Percentiles rank a stretch among this genome's conserved stretches.
These are phyloP conservation scores for Termitomyces eurrhizus DNA, from an alignment of 768 basidiomycete species.

Conservation along the genomic window DNA sequence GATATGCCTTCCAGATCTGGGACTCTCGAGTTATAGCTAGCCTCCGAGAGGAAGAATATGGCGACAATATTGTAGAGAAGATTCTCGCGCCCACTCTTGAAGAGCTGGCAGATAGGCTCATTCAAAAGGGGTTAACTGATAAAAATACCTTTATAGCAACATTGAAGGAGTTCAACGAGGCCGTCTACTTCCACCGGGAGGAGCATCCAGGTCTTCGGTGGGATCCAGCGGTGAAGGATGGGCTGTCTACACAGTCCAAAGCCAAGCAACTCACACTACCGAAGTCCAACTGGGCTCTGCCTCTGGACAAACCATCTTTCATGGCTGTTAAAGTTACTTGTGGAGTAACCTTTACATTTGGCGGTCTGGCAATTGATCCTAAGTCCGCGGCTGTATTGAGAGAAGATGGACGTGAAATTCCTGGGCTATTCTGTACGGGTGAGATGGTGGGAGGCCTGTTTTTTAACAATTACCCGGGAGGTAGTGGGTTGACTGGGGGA, in stretches of 20 bases:
- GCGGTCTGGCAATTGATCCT: constrained; percentile 59
- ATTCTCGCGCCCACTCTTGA: constrained; percentile 43
- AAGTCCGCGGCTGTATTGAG: constrained; percentile 48
- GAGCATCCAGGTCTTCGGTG: constrained; percentile 36
- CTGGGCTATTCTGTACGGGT: constrained; percentile 60
- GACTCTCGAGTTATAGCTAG: constrained; percentile 40
- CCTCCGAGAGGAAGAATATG: constrained; percentile 65
- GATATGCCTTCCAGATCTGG: constrained; percentile 65
- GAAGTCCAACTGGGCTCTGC: constrained; percentile 69
- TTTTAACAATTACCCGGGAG: constrained; percentile 66
- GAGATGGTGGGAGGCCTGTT: constrained; percentile 69
- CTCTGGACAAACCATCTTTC: constrained; percentile 49
- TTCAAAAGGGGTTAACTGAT: constrained; percentile 41
- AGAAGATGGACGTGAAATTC: constrained; percentile 37
- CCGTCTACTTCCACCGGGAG: constrained; percentile 32
- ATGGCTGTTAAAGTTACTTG: constrained; percentile 66
- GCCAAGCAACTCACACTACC: constrained; percentile 32
- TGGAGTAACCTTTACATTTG: constrained; percentile 73
- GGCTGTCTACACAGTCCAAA: constrained; percentile 47
- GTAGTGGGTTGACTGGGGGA: constrained; percentile 61
- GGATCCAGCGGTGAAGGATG: constrained; percentile 66
- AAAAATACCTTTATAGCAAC: constrained; percentile 41
- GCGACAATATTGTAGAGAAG: constrained; percentile 55
- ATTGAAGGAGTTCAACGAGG: constrained; percentile 46
- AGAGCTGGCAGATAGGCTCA: constrained; percentile 46